phyloP scores from a whole-genome alignment of 345 rosid genomes.

The Erucastrum elatum region DNA sequence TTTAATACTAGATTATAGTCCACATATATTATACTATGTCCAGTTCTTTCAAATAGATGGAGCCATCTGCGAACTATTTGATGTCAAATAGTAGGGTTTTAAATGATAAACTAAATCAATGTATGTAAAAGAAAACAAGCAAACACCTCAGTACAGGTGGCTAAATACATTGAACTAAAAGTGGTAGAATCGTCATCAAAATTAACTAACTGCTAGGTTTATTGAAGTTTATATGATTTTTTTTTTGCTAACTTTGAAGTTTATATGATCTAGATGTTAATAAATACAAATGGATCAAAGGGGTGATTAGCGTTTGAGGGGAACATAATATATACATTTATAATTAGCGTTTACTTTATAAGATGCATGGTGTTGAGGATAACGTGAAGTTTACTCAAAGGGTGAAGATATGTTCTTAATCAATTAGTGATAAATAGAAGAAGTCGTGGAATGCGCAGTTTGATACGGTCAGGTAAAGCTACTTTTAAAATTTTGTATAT shows the following conservation, averaged over 20 bases:
- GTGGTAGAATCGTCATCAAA: neutral
- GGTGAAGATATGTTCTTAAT: neutral
- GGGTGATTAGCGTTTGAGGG: neutral
- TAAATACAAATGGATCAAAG: neutral
- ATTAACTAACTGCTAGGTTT: neutral
- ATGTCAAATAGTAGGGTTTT: neutral
- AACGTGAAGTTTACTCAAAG: constrained; percentile 18
- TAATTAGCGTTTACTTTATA: neutral
- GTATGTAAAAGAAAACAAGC: neutral
- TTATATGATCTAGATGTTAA: neutral
- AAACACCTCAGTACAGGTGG: neutral
- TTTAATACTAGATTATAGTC: neutral
- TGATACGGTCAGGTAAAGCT: constrained; percentile 14
- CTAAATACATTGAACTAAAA: neutral
- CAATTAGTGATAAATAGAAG: constrained; percentile 1
- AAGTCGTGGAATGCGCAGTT: constrained; percentile 3
- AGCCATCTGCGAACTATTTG: neutral
- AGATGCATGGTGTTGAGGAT: neutral
- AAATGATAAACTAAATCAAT: neutral
- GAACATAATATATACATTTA: neutral
- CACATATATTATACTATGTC: neutral
- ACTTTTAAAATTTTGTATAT: neutral
- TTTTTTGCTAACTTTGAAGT: neutral
- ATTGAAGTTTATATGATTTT: neutral
- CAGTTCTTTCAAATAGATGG: neutral